phyloP scores from a whole-genome alignment of 2,329 filamentous ascomycete species.

The Botrytis tulipae region DNA sequence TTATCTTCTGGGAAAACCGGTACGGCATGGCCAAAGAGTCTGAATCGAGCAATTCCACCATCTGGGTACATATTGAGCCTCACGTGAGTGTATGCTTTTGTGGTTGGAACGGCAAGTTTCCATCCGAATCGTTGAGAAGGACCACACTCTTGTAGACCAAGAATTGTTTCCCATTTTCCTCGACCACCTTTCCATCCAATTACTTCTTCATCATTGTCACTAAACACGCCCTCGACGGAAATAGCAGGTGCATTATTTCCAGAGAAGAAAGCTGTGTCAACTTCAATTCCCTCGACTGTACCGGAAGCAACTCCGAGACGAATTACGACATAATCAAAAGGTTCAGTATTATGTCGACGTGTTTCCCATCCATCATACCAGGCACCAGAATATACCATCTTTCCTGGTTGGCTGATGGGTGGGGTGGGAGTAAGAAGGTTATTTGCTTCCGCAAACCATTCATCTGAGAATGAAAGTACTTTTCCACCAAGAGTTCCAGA shows the following conservation, averaged over 20 bases:
- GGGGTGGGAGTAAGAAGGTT: constrained; percentile 64
- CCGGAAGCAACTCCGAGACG: constrained; percentile 69
- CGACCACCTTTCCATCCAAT: constrained; percentile 57
- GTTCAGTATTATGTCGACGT: constrained; percentile 60
- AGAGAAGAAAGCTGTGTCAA: constrained; percentile 79
- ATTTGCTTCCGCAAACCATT: constrained; percentile 66
- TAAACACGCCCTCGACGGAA: constrained; percentile 74
- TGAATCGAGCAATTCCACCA: constrained; percentile 77
- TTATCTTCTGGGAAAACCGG: constrained; percentile 70
- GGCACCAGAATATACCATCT: constrained; percentile 67
- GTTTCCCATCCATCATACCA: constrained; percentile 75
- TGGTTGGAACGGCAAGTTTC: constrained; percentile 58
- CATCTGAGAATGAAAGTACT: constrained; percentile 63
- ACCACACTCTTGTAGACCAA: constrained; percentile 68
- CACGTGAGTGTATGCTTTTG: constrained; percentile 74
- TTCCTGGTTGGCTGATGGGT: constrained; percentile 61
- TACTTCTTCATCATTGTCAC: constrained; percentile 62
- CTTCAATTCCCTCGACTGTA: constrained; percentile 69
- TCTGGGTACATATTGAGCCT: constrained; percentile 83
- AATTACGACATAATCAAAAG: constrained; percentile 67
- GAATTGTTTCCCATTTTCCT: constrained; percentile 69
- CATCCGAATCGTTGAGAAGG: constrained; percentile 72
- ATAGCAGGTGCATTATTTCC: constrained; percentile 80
- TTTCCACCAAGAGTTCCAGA: constrained; percentile 61
- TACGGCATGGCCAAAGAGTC: constrained; percentile 72